Evolutionary conservation across 1,284 basidiomycete genomes (phyloP).

Genomic region (Ceratobasidium sp.): DNA sequence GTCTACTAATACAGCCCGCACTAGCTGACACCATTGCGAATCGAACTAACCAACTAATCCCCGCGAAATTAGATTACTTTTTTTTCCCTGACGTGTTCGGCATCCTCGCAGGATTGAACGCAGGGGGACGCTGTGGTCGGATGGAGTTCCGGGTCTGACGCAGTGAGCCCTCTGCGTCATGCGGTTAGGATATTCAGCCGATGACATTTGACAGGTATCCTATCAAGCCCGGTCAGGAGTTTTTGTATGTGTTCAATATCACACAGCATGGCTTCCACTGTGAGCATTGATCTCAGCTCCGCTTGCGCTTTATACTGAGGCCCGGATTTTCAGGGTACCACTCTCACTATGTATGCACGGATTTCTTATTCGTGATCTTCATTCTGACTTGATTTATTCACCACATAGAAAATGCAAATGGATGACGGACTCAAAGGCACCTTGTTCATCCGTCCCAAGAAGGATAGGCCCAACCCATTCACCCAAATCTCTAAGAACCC

Average conservation of each 20-base stretch:
- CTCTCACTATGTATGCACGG: conserved; percentile 20
- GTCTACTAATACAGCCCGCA: no score
- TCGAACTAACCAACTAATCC: no score
- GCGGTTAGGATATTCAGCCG: not conserved
- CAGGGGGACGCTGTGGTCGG: conserved; percentile 43
- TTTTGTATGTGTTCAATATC: conserved; percentile 35
- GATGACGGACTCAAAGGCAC: conserved; percentile 38
- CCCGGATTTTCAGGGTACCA: conserved; percentile 15
- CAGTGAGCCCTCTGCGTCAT: not conserved
- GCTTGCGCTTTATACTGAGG: not conserved
- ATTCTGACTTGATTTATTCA: no score
- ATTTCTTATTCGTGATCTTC: no score
- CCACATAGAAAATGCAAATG: conserved; percentile 34
- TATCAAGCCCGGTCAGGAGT: conserved; percentile 18
- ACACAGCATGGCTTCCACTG: conserved; percentile 27
- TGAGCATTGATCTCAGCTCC: not conserved
- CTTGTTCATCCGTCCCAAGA: conserved; percentile 41
- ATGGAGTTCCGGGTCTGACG: conserved; percentile 46
- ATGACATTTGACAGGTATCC: conserved; percentile 23
- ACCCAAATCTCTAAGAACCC: conserved; percentile 20
- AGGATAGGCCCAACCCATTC: conserved; percentile 32
- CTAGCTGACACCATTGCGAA: no score
- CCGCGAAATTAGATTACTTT: not conserved
- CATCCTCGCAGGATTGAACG: conserved; percentile 42
- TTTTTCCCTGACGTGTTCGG: not conserved